A percentile compares a stretch with the other conserved stretches of the same genome.
Evolutionary conservation across 352 stramenopile genomes (phyloP).

Genomic region (Phytophthora sansomeana): DNA sequence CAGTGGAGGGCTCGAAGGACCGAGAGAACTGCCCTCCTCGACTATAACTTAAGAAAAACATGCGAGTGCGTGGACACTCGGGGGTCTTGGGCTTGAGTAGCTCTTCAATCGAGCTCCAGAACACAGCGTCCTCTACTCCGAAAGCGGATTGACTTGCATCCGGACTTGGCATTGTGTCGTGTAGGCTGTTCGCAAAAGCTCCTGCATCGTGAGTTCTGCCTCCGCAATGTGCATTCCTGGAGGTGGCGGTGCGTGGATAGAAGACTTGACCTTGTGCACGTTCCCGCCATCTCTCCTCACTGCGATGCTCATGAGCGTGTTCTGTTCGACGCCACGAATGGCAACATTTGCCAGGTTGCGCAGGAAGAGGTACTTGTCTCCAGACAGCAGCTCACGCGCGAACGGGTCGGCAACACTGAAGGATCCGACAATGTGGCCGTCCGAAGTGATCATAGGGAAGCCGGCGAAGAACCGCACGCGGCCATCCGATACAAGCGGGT

Average conservation of each 20-base stretch:
- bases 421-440: constrained; percentile 71
- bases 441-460: constrained; percentile 77
- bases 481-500: constrained; percentile 78
- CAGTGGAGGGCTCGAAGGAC: background rate
- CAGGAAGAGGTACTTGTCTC: constrained; percentile 86
- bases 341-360: constrained; percentile 84
- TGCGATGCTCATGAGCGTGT: constrained; percentile 60
- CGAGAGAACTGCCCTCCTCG: background rate
- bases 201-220: constrained; percentile 83
- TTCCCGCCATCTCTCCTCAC: constrained; percentile 32
- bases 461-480: constrained; percentile 86
- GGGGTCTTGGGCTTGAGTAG: background rate
- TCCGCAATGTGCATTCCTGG: constrained; percentile 70
- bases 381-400: constrained; percentile 72
- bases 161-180: constrained; percentile 84
- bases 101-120: constrained; percentile 36
- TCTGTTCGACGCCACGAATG: constrained; percentile 82
- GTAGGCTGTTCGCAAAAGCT: constrained; percentile 84
- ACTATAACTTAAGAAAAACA: constrained; percentile 51
- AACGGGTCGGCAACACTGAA: constrained; percentile 85
- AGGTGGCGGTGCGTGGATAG: constrained; percentile 50
- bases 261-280: constrained; percentile 38
- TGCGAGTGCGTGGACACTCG: too few relatives aligned
- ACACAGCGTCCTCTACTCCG: constrained; percentile 20
- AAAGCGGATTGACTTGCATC: constrained; percentile 79